Conservation (phyloP, 1,284 basidiomycete species). For the Ustilago hordei region DNA sequence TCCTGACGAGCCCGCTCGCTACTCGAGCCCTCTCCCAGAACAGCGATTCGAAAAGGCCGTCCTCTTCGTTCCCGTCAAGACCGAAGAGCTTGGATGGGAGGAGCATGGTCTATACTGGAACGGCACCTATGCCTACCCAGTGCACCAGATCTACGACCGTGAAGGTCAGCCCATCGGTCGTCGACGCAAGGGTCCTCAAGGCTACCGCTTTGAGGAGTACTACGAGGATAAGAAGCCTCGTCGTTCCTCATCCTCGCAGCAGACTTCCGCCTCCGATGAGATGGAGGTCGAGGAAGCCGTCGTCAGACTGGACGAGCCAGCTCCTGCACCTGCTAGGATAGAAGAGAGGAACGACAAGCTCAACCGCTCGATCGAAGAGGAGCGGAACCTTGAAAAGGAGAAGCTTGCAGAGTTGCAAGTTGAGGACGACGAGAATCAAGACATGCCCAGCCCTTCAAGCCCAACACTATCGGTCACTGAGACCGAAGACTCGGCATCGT, state of each 20-base stretch:
- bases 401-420: constrained; percentile 3
- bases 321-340: constrained; percentile 43
- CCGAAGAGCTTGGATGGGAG: constrained; percentile 64
- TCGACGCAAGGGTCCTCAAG: constrained; percentile 37
- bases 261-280: background rate
- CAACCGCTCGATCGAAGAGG: background rate
- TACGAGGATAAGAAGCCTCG: constrained; percentile 37
- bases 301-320: constrained; percentile 37
- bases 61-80: constrained; percentile 62
- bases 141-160: constrained; percentile 47
- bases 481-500: constrained; percentile 27
- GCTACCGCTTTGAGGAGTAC: constrained; percentile 49
- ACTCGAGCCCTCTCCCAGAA: constrained; percentile 44
- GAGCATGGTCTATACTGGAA: constrained; percentile 63
- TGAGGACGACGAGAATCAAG: constrained; percentile 14
- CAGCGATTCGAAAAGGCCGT: constrained; percentile 53
- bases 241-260: constrained; percentile 8
- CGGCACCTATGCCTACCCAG: constrained; percentile 58
- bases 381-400: background rate
- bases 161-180: constrained; percentile 43
- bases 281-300: constrained; percentile 32
- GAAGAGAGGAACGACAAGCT: constrained; percentile 7
- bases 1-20: constrained; percentile 35
- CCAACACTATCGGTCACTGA: constrained; percentile 31
- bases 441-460: constrained; percentile 21